phyloP scores from a whole-genome alignment of 192 early-diverging fungal species.

The Linderina pennispora region DNA sequence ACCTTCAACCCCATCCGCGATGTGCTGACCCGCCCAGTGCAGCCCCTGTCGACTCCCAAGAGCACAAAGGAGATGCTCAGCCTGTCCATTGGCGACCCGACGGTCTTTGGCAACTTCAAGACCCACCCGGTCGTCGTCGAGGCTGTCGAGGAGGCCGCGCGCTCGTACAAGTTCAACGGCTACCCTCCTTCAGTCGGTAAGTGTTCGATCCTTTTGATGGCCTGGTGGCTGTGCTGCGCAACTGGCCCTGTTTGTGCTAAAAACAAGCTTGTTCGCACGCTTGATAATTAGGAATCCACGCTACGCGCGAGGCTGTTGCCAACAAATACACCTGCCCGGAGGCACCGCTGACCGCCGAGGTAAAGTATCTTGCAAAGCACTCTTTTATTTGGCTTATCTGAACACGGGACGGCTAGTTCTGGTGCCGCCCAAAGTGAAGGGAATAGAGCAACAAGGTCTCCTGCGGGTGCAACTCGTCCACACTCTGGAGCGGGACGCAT shows the following conservation, averaged over 20 bases:
- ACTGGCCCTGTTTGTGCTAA: too few species aligned
- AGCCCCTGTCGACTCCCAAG: slow-evolving; percentile 52
- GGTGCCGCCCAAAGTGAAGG: too few species aligned
- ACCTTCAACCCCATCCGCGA: slow-evolving; percentile 85
- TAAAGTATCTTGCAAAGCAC: too few species aligned
- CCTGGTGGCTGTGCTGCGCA: too few species aligned
- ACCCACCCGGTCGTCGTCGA: slow-evolving; percentile 60
- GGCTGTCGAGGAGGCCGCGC: slow-evolving; percentile 61
- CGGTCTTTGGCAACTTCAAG: slow-evolving; percentile 88
- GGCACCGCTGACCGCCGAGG: slow-evolving; percentile 60
- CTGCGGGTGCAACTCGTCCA: too few species aligned
- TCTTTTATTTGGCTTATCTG: too few species aligned
- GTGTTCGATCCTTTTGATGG: too few species aligned
- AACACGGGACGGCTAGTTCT: too few species aligned
- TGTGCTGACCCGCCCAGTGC: slow-evolving; percentile 73
- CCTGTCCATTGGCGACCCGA: slow-evolving; percentile 67
- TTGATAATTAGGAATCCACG: slow-evolving; percentile 25
- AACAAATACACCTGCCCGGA: slow-evolving; percentile 58
- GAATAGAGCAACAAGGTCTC: too few species aligned
- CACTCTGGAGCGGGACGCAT: too few species aligned
- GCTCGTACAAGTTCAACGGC: slow-evolving; percentile 74
- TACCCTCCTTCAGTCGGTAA: slow-evolving; percentile 74
- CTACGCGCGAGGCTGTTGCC: slow-evolving; percentile 72
- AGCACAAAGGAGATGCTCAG: slow-evolving; percentile 30
- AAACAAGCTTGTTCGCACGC: not conserved